These are phyloP conservation scores for Saturnispora saitoi DNA, from an alignment of 805 yeast species.

Conservation along the genomic window DNA sequence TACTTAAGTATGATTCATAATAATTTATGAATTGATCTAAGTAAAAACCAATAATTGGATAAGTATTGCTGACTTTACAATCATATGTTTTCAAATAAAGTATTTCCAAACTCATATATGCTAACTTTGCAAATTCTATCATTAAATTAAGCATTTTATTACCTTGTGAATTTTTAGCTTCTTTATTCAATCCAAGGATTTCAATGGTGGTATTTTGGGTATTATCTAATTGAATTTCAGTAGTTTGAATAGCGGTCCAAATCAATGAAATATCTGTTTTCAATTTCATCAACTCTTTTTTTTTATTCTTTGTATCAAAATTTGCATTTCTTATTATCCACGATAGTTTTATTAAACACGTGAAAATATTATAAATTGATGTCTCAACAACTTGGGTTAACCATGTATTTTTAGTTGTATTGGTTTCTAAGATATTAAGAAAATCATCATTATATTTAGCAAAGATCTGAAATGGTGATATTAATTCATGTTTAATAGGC, in stretches of 20 bases:
- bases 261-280: constrained; percentile 21
- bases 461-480: constrained; percentile 34
- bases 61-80: constrained; percentile 11
- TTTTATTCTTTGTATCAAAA: constrained; percentile 4
- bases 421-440: constrained; percentile 7
- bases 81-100: constrained; percentile 20
- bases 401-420: constrained; percentile 21
- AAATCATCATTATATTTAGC: constrained; percentile 24
- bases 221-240: constrained; percentile 22
- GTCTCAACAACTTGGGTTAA: constrained; percentile 33
- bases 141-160: not conserved
- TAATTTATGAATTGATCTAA: constrained; percentile 19
- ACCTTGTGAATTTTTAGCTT: not conserved
- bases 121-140: constrained; percentile 17
- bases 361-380: constrained; percentile 30
- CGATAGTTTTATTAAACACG: constrained; percentile 30
- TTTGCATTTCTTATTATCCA: constrained; percentile 25
- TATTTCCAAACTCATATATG: constrained; percentile 24
- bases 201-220: not conserved
- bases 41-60: constrained; percentile 23
- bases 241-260: constrained; percentile 26
- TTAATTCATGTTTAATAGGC: constrained; percentile 25
- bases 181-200: not conserved
- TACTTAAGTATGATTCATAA: constrained; percentile 8
- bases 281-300: constrained; percentile 10